Conservation (phyloP, 257 asterid species). For the Gentiana straminea region DNA sequence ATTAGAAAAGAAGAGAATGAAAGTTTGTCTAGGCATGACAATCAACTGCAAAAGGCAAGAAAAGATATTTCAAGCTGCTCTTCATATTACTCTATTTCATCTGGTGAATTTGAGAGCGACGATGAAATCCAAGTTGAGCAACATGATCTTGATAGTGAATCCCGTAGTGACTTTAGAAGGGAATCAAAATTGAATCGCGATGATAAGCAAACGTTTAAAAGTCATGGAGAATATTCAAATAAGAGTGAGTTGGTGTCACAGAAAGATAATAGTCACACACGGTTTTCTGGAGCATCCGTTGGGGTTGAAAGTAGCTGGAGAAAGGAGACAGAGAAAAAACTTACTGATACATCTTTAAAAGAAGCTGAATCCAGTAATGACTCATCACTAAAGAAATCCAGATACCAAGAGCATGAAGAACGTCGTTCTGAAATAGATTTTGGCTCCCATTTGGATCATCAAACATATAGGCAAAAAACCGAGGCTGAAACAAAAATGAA, state of each 20-base stretch:
- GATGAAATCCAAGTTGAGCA: conserved; percentile 35
- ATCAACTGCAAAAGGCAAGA: conserved; percentile 36
- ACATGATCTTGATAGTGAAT: conserved; percentile 26
- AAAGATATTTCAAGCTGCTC: conserved; percentile 72
- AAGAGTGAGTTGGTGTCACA: conserved; percentile 27
- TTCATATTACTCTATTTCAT: conserved; percentile 64
- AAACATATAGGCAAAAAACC: conserved; percentile 25
- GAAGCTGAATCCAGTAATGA: conserved; percentile 35
- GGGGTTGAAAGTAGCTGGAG: conserved; percentile 44
- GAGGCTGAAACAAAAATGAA: conserved; percentile 42
- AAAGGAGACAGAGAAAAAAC: conserved; percentile 85
- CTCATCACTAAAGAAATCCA: conserved; percentile 24
- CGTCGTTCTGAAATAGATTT: conserved; percentile 26
- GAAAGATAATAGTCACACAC: conserved; percentile 24
- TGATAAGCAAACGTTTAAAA: conserved; percentile 16
- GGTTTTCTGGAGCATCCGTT: conserved; percentile 25
- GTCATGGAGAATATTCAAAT: conserved; percentile 26
- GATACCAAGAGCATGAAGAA: conserved; percentile 20
- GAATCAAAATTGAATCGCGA: conserved; percentile 24
- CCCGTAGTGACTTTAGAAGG: conserved; percentile 19
- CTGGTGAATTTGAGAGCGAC: conserved; percentile 49
- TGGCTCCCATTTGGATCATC: conserved; percentile 24
- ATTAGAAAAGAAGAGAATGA: conserved; percentile 36
- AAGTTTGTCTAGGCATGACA: conserved; percentile 25
- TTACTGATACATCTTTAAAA: conserved; percentile 44